Evolutionary conservation across 371 early-diverging fungal genomes (phyloP).

Genomic region (Circinella umbellata): DNA sequence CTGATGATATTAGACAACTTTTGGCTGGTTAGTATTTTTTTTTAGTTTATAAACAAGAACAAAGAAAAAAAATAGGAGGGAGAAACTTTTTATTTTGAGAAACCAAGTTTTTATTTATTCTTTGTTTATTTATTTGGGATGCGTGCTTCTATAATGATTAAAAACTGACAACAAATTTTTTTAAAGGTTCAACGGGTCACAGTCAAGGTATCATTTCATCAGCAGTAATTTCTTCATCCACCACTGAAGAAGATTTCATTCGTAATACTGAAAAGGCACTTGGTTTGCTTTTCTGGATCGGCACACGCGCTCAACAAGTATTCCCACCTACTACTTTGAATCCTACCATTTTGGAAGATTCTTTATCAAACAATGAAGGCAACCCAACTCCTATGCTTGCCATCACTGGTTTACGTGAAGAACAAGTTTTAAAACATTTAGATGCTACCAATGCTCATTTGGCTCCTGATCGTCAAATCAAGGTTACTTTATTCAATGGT

Average conservation of each 20-base stretch:
- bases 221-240: constrained; percentile 85
- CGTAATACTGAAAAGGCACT: constrained; percentile 86
- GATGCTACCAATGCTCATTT: constrained; percentile 88
- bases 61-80: no score
- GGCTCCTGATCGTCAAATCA: constrained; percentile 80
- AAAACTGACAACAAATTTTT: background rate
- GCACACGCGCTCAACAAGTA: constrained; percentile 86
- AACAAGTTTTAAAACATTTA: constrained; percentile 79
- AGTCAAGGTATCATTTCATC: constrained; percentile 94
- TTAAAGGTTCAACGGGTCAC: constrained; percentile 88
- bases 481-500: constrained; percentile 86
- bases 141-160: background rate
- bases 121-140: no score
- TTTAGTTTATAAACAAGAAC: background rate
- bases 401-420: constrained; percentile 77
- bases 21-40: constrained; percentile 49
- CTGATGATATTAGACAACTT: constrained; percentile 45
- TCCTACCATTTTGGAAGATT: constrained; percentile 88
- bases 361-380: constrained; percentile 88
- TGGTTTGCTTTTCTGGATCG: constrained; percentile 90
- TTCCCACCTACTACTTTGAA: constrained; percentile 90
- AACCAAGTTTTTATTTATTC: no score
- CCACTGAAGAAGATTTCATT: constrained; percentile 82
- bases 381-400: constrained; percentile 95
- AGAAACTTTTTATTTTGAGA: no score